Percentiles rank a stretch among this genome's conserved stretches.
phyloP scores from a whole-genome alignment of 2,329 filamentous ascomycete species.

The Pseudogymnoascus sp. region DNA sequence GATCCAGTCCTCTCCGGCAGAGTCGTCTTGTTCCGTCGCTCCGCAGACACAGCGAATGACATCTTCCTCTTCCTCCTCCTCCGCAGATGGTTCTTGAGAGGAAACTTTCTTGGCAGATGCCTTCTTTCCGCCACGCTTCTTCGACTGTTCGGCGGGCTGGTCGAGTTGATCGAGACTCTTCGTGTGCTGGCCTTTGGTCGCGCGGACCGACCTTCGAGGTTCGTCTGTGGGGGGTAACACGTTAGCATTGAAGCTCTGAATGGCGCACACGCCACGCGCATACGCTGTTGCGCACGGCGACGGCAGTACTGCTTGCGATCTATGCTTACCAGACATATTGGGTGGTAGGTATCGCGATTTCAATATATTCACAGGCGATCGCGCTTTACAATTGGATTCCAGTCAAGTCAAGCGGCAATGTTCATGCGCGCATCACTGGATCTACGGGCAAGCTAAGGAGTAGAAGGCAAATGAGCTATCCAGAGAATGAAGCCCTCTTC shows the following conservation, averaged over 20 bases:
- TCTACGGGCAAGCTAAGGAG: conserved; percentile 28
- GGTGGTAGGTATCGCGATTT: conserved; percentile 12
- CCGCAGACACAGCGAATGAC: conserved; percentile 92
- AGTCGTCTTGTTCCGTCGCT: conserved; percentile 74
- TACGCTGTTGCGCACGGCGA: not conserved
- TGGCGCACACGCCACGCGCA: not conserved
- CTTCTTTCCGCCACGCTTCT: conserved; percentile 47
- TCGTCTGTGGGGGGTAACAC: conserved; percentile 47
- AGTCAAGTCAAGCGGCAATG: conserved; percentile 26
- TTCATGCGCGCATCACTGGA: conserved; percentile 27
- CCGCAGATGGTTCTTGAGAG: conserved; percentile 23
- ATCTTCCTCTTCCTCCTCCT: conserved; percentile 40
- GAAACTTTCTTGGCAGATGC: conserved; percentile 29
- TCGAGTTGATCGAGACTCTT: conserved; percentile 78
- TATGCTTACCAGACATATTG: conserved; percentile 56
- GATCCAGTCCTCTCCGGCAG: conserved; percentile 87
- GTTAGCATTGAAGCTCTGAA: conserved; percentile 19
- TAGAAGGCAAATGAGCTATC: conserved; percentile 22
- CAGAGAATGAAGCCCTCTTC: conserved; percentile 13
- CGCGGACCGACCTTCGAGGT: conserved; percentile 86
- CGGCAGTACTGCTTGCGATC: not conserved
- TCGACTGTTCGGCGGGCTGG: conserved; percentile 44
- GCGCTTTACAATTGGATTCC: conserved; percentile 24
- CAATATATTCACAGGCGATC: conserved; percentile 19
- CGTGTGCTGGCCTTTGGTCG: conserved; percentile 91